Base-by-base conservation (phyloP, 2,329 filamentous ascomycete species). In the Penicillium sp. region DNA sequence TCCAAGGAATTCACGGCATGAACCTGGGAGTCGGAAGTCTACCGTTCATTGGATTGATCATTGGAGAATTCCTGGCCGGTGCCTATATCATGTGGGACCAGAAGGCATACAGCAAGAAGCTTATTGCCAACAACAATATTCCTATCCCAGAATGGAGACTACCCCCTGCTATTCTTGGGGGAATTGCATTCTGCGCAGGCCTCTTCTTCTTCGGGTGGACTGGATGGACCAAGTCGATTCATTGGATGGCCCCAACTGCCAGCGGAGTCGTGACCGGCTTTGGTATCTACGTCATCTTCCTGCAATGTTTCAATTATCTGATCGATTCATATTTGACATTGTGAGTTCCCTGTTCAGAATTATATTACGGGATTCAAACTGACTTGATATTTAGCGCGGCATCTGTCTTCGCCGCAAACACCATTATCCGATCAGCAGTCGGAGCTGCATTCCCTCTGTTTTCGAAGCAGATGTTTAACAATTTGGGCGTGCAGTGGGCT, bases 121-220 rank as follows among this genome's bases (percentile, higher is more conserved):
- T 71, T n/a, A 52, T 43, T 4, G 66, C 59, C 5, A 71, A 72
- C 48, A 62, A 66, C 43, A 61, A 68, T 32, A 51, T 70, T 2
- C 69, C 64, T 0, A 49, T 72, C 4, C 68, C 70, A 0, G 70
- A 73, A 56, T 72, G 70, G 71, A 58, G 70, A 46, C 59, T 73
- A 0, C 66, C 67, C 1, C 66, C 70, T 1, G 57, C 63, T 2
- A 70, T 71, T 13, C 48, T 72, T 1, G 71, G 69, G 0, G 73
- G 68, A 3, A 46, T 70, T 0, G 56, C 67, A 7, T 74, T 76
- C 52, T 64, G 70, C 1, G 45, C 66, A 2, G 72, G 73, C 1
- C 49, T 75, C 1, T 74, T 75, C 55, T 75, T 70, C 72, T 72
- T 64, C 38, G 69, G 68, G 13, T 72, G 71, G 70, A 71, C 71